These are phyloP conservation scores for Claviceps quebecensis DNA, from an alignment of 2,329 filamentous ascomycete genomes.

Conservation along the genomic window DNA sequence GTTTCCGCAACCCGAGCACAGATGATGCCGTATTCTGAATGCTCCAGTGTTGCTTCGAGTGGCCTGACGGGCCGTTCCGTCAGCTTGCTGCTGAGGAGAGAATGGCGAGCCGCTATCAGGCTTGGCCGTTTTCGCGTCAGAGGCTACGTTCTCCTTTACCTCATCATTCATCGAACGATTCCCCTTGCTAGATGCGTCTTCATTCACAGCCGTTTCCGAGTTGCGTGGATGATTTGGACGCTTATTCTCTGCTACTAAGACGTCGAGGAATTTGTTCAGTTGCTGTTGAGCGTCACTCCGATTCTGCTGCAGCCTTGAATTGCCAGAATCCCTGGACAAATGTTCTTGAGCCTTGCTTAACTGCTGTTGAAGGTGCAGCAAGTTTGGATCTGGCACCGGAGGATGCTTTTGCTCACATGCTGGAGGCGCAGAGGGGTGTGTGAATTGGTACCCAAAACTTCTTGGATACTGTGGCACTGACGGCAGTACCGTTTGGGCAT, in stretches of 20 bases:
- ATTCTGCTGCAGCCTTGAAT: slow-evolving; percentile 12
- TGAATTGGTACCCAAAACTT: background rate
- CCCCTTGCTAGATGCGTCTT: slow-evolving; percentile 6
- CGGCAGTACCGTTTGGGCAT: background rate
- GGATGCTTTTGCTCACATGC: background rate
- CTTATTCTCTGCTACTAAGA: background rate
- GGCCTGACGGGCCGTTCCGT: background rate
- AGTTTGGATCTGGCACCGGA: slow-evolving; percentile 1
- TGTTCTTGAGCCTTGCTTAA: slow-evolving; percentile 14
- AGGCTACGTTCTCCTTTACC: slow-evolving; percentile 1
- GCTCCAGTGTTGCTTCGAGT: slow-evolving; percentile 10
- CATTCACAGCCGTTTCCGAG: background rate
- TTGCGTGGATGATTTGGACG: background rate
- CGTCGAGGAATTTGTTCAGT: slow-evolving; percentile 17
- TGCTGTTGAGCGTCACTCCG: slow-evolving; percentile 15
- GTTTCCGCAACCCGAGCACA: slow-evolving; percentile 23
- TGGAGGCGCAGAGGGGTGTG: background rate
- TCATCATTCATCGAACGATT: slow-evolving; percentile 1
- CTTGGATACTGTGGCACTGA: background rate
- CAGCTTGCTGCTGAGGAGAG: background rate
- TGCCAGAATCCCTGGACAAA: slow-evolving; percentile 12
- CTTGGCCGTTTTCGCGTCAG: background rate
- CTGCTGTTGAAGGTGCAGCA: slow-evolving; percentile 15
- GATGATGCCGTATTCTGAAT: slow-evolving; percentile 14
- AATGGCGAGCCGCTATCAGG: background rate